Evolutionary conservation across 2,329 filamentous ascomycete species (phyloP).

Genomic region (Lecanicillium sp.): DNA sequence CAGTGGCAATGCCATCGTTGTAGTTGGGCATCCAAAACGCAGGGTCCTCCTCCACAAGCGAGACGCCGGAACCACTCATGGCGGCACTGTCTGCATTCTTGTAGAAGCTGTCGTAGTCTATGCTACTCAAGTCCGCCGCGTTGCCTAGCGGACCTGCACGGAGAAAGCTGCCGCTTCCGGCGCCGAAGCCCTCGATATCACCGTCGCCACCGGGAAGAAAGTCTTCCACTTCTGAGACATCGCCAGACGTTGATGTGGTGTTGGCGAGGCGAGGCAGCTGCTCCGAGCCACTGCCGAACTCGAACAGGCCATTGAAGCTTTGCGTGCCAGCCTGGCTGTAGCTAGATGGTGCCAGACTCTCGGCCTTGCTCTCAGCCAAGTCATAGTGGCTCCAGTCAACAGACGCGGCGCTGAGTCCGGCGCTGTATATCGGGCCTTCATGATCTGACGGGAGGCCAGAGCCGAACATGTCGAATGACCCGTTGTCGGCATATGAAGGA

Average conservation of each 20-base stretch:
- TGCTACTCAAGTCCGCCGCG: constrained; percentile 36
- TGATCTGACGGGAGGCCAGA: constrained; percentile 32
- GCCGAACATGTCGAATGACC: constrained; percentile 45
- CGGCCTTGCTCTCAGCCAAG: constrained; percentile 34
- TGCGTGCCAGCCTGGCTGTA: constrained; percentile 45
- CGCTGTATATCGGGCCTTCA: constrained; percentile 54
- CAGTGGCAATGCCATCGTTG: constrained; percentile 26
- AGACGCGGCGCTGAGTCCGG: constrained; percentile 49
- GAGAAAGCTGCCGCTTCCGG: constrained; percentile 33
- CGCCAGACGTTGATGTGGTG: constrained; percentile 55
- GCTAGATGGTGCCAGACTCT: constrained; percentile 44
- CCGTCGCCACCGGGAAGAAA: constrained; percentile 40
- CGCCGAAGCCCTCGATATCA: constrained; percentile 39
- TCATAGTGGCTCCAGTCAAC: constrained; percentile 41
- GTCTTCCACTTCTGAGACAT: constrained; percentile 61
- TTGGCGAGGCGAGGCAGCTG: constrained; percentile 47
- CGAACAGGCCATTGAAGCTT: constrained; percentile 43
- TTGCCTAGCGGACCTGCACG: constrained; percentile 34
- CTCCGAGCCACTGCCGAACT: constrained; percentile 45
- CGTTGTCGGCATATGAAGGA: constrained; percentile 37
- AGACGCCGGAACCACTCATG: constrained; percentile 33
- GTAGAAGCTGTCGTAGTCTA: constrained; percentile 51
- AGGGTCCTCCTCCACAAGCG: constrained; percentile 44
- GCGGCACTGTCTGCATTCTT: constrained; percentile 37
- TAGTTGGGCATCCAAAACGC: constrained; percentile 43